Conservation (phyloP, 768 basidiomycete genomes). For the Calocera cornea region DNA sequence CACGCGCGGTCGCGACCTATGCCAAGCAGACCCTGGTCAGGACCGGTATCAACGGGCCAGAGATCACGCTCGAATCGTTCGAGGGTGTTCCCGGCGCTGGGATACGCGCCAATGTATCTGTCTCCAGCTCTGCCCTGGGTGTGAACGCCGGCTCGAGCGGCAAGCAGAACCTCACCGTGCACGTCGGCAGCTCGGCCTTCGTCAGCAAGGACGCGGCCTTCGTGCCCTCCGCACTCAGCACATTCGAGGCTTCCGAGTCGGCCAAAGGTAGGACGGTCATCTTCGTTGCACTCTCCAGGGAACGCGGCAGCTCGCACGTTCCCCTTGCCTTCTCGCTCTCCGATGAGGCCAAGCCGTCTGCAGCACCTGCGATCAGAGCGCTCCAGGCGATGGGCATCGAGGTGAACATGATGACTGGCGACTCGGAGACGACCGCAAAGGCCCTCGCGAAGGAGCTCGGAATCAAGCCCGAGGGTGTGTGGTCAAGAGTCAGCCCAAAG, state of each 20-base stretch:
- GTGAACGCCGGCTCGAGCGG: not conserved
- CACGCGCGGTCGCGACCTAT: slow-evolving; percentile 77
- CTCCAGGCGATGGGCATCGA: slow-evolving; percentile 81
- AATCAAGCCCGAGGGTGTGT: slow-evolving; percentile 67
- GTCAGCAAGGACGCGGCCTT: slow-evolving; percentile 35
- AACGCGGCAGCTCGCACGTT: slow-evolving; percentile 15
- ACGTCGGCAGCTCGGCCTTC: slow-evolving; percentile 67
- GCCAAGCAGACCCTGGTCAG: slow-evolving; percentile 49
- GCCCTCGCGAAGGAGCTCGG: slow-evolving; percentile 87
- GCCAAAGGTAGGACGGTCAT: slow-evolving; percentile 70
- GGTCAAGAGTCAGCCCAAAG: slow-evolving; percentile 87
- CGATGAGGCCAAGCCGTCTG: slow-evolving; percentile 77
- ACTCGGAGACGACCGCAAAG: slow-evolving; percentile 68
- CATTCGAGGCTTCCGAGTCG: slow-evolving; percentile 61
- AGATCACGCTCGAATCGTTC: slow-evolving; percentile 47
- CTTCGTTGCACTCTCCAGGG: slow-evolving; percentile 52
- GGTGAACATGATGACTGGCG: slow-evolving; percentile 90
- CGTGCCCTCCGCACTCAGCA: slow-evolving; percentile 45
- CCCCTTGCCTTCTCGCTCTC: slow-evolving; percentile 70
- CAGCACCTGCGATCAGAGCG: slow-evolving; percentile 65
- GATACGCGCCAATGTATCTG: slow-evolving; percentile 52
- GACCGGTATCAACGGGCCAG: slow-evolving; percentile 31
- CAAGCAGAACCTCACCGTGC: slow-evolving; percentile 28
- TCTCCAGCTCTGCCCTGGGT: slow-evolving; percentile 17
- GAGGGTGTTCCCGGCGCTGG: slow-evolving; percentile 85